Conservation (phyloP, 78 protist species). For the Chrysochromulina tobinii region DNA sequence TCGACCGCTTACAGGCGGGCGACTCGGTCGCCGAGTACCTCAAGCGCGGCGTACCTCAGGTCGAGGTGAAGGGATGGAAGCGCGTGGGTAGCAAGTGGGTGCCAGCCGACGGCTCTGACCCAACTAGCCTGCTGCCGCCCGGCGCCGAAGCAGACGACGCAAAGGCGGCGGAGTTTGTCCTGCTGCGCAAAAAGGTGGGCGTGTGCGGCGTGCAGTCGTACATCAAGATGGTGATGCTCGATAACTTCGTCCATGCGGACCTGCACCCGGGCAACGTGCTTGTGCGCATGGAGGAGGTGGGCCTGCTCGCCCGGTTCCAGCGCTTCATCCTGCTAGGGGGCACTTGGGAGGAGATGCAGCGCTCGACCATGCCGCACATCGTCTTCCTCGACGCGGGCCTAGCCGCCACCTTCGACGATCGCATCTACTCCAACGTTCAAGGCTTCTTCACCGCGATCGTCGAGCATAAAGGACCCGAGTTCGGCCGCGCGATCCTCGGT, state of each 20-base stretch:
- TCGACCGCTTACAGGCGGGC: background rate
- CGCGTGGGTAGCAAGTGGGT: background rate
- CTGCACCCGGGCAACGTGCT: constrained; percentile 17
- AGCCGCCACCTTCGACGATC: background rate
- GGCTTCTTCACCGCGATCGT: background rate
- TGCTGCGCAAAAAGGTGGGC: background rate
- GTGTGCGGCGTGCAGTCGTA: background rate
- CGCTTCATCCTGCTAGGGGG: background rate
- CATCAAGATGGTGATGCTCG: constrained; percentile 29
- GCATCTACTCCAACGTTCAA: background rate
- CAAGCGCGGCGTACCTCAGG: background rate
- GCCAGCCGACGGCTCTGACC: background rate
- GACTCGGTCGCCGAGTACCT: background rate
- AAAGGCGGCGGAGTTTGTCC: too few relatives aligned
- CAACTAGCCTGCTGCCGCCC: background rate
- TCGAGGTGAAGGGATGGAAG: background rate
- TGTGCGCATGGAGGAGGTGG: background rate
- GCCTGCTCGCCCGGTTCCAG: background rate
- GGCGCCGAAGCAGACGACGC: background rate
- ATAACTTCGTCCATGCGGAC: constrained; percentile 41
- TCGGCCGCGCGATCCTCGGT: background rate
- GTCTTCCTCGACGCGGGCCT: constrained; percentile 21
- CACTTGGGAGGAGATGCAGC: background rate
- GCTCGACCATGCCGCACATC: background rate
- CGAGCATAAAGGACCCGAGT: background rate